A percentile compares a stretch with the other conserved stretches of the same genome.
Conservation (phyloP, 169 alveolate genomes). For the Miamiensis avidus region DNA sequence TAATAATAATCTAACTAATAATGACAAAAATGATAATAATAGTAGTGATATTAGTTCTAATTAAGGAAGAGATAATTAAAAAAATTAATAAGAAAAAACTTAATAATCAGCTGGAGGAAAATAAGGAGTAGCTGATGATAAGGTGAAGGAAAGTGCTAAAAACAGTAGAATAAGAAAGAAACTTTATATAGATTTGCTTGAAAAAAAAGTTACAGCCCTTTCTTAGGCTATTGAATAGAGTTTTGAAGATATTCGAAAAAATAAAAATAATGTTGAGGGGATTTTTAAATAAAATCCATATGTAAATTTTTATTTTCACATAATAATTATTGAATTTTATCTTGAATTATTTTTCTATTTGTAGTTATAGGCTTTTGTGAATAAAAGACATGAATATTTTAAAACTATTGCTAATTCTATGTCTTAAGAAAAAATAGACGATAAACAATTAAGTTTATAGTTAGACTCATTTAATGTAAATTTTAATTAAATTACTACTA, state of each 20-base stretch:
- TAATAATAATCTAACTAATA: too few relatives aligned
- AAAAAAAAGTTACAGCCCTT: conserved; percentile 25
- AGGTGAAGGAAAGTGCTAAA: conserved; percentile 30
- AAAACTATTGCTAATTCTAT: not conserved
- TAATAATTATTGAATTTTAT: not conserved
- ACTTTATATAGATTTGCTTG: conserved; percentile 40
- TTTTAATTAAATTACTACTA: not conserved
- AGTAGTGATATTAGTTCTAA: not conserved
- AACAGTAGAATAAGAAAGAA: conserved; percentile 41
- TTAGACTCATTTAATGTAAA: conserved; percentile 18
- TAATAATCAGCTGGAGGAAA: not conserved
- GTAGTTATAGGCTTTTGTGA: conserved; percentile 11
- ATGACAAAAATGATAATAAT: too few relatives aligned
- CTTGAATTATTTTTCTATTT: not conserved
- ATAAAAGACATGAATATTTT: conserved; percentile 13
- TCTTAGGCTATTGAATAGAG: conserved; percentile 5
- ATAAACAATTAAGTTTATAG: conserved; percentile 13
- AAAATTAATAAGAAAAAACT: too few relatives aligned
- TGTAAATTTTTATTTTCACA: not conserved
- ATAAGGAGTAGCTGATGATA: not conserved
- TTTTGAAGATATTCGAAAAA: conserved; percentile 1
- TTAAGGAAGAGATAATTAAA: not conserved
- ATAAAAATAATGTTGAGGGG: not conserved
- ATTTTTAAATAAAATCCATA: not conserved
- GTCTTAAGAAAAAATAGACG: not conserved